Conservation (phyloP, 2,329 filamentous ascomycete species). For the Fusarium torreyae region DNA sequence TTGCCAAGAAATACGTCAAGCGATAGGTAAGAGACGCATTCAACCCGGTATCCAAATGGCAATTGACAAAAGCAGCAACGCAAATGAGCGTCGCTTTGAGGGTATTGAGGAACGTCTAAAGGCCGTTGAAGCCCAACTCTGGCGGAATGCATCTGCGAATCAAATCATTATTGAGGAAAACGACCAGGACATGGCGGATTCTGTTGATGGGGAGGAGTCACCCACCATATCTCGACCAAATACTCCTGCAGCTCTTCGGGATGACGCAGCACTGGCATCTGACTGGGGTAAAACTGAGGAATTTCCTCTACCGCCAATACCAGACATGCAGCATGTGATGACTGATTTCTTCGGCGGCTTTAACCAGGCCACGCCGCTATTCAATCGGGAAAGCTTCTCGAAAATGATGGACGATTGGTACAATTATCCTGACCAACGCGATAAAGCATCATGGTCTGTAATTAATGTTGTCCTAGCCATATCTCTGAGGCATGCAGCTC, state of each 20-base stretch:
- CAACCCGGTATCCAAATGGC: rapidly evolving
- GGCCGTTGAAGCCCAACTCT: conserved; percentile 17
- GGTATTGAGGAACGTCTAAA: conserved; percentile 4
- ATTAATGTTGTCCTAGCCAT: conserved; percentile 29
- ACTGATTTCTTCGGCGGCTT: not conserved
- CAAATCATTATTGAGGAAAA: not conserved
- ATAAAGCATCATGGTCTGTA: not conserved
- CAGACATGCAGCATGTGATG: not conserved
- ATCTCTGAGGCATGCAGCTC: not conserved
- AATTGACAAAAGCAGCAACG: not conserved
- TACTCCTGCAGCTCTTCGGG: not conserved
- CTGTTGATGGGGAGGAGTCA: not conserved
- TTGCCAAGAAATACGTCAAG: not conserved
- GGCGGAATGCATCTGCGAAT: not conserved
- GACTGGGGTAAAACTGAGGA: not conserved
- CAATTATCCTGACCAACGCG: not conserved
- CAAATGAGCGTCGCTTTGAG: not conserved
- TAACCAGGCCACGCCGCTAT: conserved; percentile 7
- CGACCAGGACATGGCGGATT: not conserved
- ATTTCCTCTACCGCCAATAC: not conserved
- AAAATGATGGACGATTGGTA: conserved; percentile 1
- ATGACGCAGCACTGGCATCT: too few relatives aligned
- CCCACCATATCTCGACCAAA: not conserved
- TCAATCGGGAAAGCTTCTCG: not conserved
- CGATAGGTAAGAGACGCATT: not conserved